Percentiles rank a stretch among this genome's conserved stretches.
Conservation (phyloP, 2,329 filamentous ascomycete genomes). For the Diaporthe citri region DNA sequence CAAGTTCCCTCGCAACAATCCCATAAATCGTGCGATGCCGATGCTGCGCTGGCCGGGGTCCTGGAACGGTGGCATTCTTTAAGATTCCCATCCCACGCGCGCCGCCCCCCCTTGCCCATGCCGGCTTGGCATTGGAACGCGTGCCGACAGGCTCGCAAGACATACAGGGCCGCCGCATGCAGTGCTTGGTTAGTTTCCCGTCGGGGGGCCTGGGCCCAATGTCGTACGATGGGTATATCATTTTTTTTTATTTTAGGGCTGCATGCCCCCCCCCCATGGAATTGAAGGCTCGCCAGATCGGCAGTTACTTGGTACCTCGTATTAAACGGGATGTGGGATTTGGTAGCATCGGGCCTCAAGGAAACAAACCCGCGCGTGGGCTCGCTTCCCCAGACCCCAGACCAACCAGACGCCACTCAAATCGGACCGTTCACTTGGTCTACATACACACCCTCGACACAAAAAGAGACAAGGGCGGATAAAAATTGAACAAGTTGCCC, state of each 20-base stretch:
- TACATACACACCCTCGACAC: conserved; percentile 16
- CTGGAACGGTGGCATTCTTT: not conserved
- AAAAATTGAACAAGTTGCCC: not conserved
- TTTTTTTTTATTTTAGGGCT: conserved; percentile 3
- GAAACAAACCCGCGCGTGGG: not conserved
- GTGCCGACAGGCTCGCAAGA: conserved; percentile 13
- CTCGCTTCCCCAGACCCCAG: conserved; percentile 2
- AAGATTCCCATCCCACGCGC: not conserved
- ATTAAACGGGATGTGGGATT: not conserved
- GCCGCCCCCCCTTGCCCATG: not conserved
- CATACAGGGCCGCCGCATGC: not conserved
- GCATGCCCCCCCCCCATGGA: not conserved
- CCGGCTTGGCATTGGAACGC: conserved; percentile 14
- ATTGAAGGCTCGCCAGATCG: not conserved
- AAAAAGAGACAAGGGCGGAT: not conserved
- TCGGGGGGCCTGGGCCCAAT: conserved; percentile 11
- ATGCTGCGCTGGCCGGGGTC: conserved; percentile 10
- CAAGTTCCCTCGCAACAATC: conserved; percentile 13
- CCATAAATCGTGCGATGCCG: conserved; percentile 2
- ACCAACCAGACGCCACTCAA: not conserved
- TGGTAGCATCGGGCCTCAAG: not conserved
- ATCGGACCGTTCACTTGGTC: not conserved
- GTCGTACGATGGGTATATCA: conserved; percentile 23
- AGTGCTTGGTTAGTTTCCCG: not conserved
- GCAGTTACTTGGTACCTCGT: conserved; percentile 4